Conservation (phyloP, 495 filamentous ascomycete genomes). For the Podospora conica region DNA sequence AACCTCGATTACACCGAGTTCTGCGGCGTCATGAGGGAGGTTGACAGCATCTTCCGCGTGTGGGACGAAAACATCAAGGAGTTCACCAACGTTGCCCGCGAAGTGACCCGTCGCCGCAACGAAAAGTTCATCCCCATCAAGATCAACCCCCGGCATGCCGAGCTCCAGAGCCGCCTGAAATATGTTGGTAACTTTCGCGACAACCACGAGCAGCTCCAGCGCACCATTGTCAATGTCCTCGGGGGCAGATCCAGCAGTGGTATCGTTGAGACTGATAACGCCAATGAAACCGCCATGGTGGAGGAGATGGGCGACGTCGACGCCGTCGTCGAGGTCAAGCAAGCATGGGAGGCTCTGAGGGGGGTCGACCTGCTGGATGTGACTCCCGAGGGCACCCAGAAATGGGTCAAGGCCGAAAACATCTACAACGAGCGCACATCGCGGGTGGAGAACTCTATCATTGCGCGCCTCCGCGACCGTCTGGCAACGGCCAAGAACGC, state of each 20-base stretch:
- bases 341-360: slow-evolving; percentile 87
- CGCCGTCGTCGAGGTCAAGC: slow-evolving; percentile 91
- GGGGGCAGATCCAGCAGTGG: slow-evolving; percentile 61
- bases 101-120: slow-evolving; percentile 81
- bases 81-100: slow-evolving; percentile 93
- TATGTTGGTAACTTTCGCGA: slow-evolving; percentile 92
- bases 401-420: slow-evolving; percentile 88
- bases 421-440: slow-evolving; percentile 95
- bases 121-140: slow-evolving; percentile 99
- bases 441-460: slow-evolving; percentile 97
- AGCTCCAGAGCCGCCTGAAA: slow-evolving; percentile 80
- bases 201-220: slow-evolving; percentile 94
- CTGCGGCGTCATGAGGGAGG: slow-evolving; percentile 70
- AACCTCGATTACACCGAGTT: slow-evolving; percentile 91
- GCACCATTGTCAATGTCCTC: slow-evolving; percentile 90
- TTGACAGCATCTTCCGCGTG: slow-evolving; percentile 76
- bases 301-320: slow-evolving; percentile 97
- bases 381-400: slow-evolving; percentile 74
- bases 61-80: slow-evolving; percentile 97
- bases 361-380: slow-evolving; percentile 95
- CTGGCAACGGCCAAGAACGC: slow-evolving; percentile 91
- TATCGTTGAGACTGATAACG: slow-evolving; percentile 41
- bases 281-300: slow-evolving; percentile 61
- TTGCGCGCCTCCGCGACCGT: slow-evolving; percentile 85
- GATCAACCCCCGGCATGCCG: slow-evolving; percentile 72